Base-by-base conservation (phyloP, 2,329 filamentous ascomycete species). In the Fusarium buxicola region DNA sequence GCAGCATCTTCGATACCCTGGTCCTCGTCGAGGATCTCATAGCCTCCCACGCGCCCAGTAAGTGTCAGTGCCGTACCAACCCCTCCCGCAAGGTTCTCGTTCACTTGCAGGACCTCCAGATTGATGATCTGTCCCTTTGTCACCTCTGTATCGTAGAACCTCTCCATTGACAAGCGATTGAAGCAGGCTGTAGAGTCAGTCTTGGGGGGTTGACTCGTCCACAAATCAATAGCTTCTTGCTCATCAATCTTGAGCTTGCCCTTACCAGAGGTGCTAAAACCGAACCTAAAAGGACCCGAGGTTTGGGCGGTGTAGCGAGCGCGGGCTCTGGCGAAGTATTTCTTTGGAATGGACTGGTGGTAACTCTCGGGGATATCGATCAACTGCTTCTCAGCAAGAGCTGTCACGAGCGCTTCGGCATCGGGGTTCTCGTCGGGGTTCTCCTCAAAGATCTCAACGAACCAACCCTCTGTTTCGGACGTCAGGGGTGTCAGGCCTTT, bases 171-270 rank as follows among this genome's bases (percentile, higher is more conserved):
- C 1, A 66, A 18, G 0, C 62, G 58, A 18, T 69, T 69, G 52
- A 80, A 75, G 50, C 79, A 78, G 25, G 75, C 60, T 0, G 68
- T 75, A 1, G 67, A 66, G 40, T 68, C 64, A 0, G 72, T 77
- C 31, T 75, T 77, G 11, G 68, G 69, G 3, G 69, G 69, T 32
- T 77, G 75, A 21, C 62, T 69, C 4, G 72, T 72, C 18, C 71
- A 72, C 12, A 74, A 64, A 2, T 76, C 72, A 18, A 77, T 72
- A 1, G 73, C 58, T 5, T 76, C 63, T 30, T 73, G 53, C 1
- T 68, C 74, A 35, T 78, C 63, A 27, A 78, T 63, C 39, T 65
- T 73, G 4, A 78, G 57, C 25, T 74, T 71, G 1, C 70, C 74
- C 2, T 74, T 76, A 12, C 76, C 76, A 35, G 71, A 73, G 8